Evolutionary conservation across 2,329 filamentous ascomycete species (phyloP).

Genomic region (Coniochaeta hoffmannii): DNA sequence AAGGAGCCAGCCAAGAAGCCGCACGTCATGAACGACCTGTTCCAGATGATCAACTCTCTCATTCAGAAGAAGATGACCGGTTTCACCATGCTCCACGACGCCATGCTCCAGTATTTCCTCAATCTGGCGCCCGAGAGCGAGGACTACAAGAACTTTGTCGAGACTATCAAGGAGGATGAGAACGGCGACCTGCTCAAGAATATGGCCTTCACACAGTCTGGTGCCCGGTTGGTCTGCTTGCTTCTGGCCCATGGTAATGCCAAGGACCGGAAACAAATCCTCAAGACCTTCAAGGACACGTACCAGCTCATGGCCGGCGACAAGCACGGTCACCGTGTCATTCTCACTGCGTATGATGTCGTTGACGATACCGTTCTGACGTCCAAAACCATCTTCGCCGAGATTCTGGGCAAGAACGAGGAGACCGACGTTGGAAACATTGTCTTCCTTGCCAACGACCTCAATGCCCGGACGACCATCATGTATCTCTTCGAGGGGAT

Average conservation of each 20-base stretch:
- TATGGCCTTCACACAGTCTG: slow-evolving; percentile 88
- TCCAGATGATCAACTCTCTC: slow-evolving; percentile 82
- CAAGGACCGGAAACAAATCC: slow-evolving; percentile 85
- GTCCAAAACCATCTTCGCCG: slow-evolving; percentile 77
- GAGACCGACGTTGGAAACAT: slow-evolving; percentile 57
- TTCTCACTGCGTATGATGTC: slow-evolving; percentile 82
- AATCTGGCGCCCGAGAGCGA: slow-evolving; percentile 69
- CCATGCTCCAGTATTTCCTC: slow-evolving; percentile 93
- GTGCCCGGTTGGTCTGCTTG: slow-evolving; percentile 73
- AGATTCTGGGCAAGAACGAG: slow-evolving; percentile 69
- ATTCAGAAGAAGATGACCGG: slow-evolving; percentile 95
- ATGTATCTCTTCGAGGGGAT: slow-evolving; percentile 73
- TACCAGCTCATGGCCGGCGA: slow-evolving; percentile 81
- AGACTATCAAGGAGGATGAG: slow-evolving; percentile 87
- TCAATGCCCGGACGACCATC: slow-evolving; percentile 58
- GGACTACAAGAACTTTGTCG: slow-evolving; percentile 80
- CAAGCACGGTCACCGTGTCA: slow-evolving; percentile 66
- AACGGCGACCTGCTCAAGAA: slow-evolving; percentile 89
- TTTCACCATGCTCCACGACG: slow-evolving; percentile 96
- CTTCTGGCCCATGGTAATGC: slow-evolving; percentile 77
- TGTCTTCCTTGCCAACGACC: slow-evolving; percentile 56
- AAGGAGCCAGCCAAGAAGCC: slow-evolving; percentile 77
- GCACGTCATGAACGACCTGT: slow-evolving; percentile 78
- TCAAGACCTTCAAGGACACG: slow-evolving; percentile 83
- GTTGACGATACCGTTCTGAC: slow-evolving; percentile 91